Evolutionary conservation across 1,284 basidiomycete species (phyloP), one percentile per base, ranked within the genome.

Genomic region (Wolfiporia cocos): DNA sequence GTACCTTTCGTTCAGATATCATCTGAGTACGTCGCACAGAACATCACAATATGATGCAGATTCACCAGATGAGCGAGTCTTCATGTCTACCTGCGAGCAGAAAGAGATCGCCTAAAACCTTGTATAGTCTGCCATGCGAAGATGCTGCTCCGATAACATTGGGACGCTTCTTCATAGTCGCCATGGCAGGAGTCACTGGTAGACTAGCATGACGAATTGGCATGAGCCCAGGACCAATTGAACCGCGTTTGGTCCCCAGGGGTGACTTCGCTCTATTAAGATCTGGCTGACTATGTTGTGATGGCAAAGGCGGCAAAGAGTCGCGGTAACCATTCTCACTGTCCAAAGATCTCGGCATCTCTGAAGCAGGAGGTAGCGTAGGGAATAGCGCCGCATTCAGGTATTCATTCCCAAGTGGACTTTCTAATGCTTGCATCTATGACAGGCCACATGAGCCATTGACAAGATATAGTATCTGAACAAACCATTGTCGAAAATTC

Each of bases 31-130:
- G 46, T 34, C 36, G 17, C n/a, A 19, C 42, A 15, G 20, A 21
- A 34, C 18, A 37, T n/a, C 14, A 28, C 36, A 5, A 3, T 14
- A 24, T 20, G 19, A 18, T 26, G 5, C 18, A 20, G 56, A 11
- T 75, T 48, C 62, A 91, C 87, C 86, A 91, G 47, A 85, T 72
- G 38, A 74, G 69, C 0, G 92, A 87, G 59, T 96, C 92, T 39
- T 79, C 76, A 33, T 78, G 77, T 52, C 87, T 72, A 14, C 93
- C 93, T 7, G 89, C 76, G 17, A 96, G 67, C 20, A 95, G 66
- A 62, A 88, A 92, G 51, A 95, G 74, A 61, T 95, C 92, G 0
- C 81, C 93, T n/a, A 91, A 71, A 14, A 93, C 73, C 65, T 94
- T 96, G 62, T 81, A 85, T 34, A 94, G 69, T 43, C 92, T 68